Evolutionary conservation across 352 stramenopile species (phyloP).

Genomic region (Proteromonas lacertae): DNA sequence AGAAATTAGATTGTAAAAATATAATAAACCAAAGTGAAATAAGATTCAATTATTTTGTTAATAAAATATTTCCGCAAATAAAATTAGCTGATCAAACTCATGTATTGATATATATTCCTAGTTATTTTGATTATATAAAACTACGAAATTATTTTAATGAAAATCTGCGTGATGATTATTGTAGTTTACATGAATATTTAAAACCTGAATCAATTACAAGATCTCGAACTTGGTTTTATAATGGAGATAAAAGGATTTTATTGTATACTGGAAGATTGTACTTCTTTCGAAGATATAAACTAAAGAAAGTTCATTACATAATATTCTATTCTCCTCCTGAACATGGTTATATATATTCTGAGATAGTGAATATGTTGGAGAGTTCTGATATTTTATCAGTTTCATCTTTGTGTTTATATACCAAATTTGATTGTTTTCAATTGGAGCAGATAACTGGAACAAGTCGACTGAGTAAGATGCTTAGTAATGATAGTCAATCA

Average conservation of each 20-base stretch:
- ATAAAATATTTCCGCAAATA: slow-evolving; percentile 23
- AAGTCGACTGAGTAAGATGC: too few species aligned
- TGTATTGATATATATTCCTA: slow-evolving; percentile 26
- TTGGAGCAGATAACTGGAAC: too few species aligned
- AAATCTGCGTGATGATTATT: slow-evolving; percentile 1
- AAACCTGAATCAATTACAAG: background rate
- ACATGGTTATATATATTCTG: too few species aligned
- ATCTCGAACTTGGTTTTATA: slow-evolving; percentile 14
- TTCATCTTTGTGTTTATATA: too few species aligned
- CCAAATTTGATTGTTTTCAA: too few species aligned
- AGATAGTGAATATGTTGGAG: too few species aligned
- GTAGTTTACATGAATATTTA: slow-evolving; percentile 1
- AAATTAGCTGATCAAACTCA: slow-evolving; percentile 16
- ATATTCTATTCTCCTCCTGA: too few species aligned
- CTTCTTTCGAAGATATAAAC: slow-evolving; percentile 17
- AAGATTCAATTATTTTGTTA: slow-evolving; percentile 25
- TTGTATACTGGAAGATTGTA: slow-evolving; percentile 31
- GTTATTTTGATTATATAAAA: slow-evolving; percentile 33
- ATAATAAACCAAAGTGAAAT: slow-evolving; percentile 14
- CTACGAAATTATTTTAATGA: slow-evolving; percentile 16
- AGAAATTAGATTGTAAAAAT: slow-evolving; percentile 15
- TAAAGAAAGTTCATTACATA: too few species aligned
- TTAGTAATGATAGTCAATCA: too few species aligned
- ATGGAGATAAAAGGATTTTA: slow-evolving; percentile 25
- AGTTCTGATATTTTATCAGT: too few species aligned